Evolutionary conservation across 2,329 filamentous ascomycete species (phyloP).

Genomic region (Furcasterigmium sp.): DNA sequence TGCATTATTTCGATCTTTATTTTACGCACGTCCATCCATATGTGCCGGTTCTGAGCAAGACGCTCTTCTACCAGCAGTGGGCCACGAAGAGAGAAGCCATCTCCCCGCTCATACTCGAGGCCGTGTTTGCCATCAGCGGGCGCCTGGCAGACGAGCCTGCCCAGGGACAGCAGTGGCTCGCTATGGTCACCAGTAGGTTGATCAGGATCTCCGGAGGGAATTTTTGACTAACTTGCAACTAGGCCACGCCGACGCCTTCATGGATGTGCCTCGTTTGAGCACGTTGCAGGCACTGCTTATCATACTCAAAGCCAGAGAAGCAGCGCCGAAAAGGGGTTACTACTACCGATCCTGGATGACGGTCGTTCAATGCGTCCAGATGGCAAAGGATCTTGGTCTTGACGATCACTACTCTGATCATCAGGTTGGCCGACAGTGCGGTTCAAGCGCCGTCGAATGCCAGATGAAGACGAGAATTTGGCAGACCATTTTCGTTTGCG

Average conservation of each 20-base stretch:
- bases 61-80: slow-evolving; percentile 86
- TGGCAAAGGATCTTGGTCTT: slow-evolving; percentile 86
- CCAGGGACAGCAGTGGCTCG: slow-evolving; percentile 88
- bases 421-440: slow-evolving; percentile 65
- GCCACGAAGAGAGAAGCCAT: slow-evolving; percentile 74
- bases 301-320: slow-evolving; percentile 84
- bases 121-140: slow-evolving; percentile 84
- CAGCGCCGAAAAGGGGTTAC: slow-evolving; percentile 88
- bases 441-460: slow-evolving; percentile 67
- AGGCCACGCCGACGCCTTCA: slow-evolving; percentile 91
- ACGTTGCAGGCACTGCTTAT: slow-evolving; percentile 88
- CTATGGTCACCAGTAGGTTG: slow-evolving; percentile 70
- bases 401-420: slow-evolving; percentile 84
- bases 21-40: slow-evolving; percentile 91
- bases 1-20: slow-evolving; percentile 85
- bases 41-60: slow-evolving; percentile 80
- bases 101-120: slow-evolving; percentile 83
- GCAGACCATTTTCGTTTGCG: slow-evolving; percentile 81
- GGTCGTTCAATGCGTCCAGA: slow-evolving; percentile 83
- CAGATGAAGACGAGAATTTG: slow-evolving; percentile 80
- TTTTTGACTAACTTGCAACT: slow-evolving; percentile 1
- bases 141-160: slow-evolving; percentile 77
- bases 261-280: slow-evolving; percentile 84
- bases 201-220: neutral
- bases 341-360: slow-evolving; percentile 98